Evolutionary conservation across 768 basidiomycete genomes (phyloP).

Genomic region (Kwoniella sp.): DNA sequence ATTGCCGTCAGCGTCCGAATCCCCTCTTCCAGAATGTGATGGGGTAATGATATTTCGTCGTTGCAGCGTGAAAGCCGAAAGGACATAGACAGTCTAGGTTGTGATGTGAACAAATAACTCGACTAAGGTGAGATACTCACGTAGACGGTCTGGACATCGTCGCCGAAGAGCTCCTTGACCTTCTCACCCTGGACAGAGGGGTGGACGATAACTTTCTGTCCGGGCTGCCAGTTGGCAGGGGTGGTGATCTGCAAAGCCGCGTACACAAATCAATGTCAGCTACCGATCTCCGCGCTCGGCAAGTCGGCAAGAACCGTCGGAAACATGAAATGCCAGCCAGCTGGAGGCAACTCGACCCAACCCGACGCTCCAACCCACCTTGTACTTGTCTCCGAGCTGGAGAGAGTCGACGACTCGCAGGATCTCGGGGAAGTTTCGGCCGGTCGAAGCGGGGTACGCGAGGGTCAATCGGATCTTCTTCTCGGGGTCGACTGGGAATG

Average conservation of each 20-base stretch:
- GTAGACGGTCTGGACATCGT: constrained; percentile 72
- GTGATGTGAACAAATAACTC: constrained; percentile 2
- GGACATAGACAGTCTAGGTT: no score
- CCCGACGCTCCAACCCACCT: constrained; percentile 42
- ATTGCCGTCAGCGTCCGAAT: background rate
- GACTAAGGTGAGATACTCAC: constrained; percentile 59
- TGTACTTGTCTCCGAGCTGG: constrained; percentile 69
- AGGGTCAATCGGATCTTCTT: constrained; percentile 88
- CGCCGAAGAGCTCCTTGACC: constrained; percentile 87
- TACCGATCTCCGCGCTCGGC: background rate
- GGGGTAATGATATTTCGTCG: no score
- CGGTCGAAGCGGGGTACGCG: constrained; percentile 92
- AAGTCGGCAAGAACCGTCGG: no score
- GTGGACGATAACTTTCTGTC: constrained; percentile 86
- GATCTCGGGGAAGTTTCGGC: constrained; percentile 61
- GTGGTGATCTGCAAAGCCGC: constrained; percentile 66
- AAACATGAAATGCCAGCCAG: constrained; percentile 18
- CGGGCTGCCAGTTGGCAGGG: constrained; percentile 70
- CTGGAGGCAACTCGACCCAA: constrained; percentile 70
- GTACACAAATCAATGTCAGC: background rate
- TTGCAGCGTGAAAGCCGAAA: no score
- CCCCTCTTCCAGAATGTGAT: no score
- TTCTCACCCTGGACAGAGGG: constrained; percentile 78
- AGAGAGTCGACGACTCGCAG: constrained; percentile 81
- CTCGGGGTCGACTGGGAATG: constrained; percentile 74